Base-by-base conservation (phyloP, 1,139 yeast species). In the Debaryomyces nepalensis region DNA sequence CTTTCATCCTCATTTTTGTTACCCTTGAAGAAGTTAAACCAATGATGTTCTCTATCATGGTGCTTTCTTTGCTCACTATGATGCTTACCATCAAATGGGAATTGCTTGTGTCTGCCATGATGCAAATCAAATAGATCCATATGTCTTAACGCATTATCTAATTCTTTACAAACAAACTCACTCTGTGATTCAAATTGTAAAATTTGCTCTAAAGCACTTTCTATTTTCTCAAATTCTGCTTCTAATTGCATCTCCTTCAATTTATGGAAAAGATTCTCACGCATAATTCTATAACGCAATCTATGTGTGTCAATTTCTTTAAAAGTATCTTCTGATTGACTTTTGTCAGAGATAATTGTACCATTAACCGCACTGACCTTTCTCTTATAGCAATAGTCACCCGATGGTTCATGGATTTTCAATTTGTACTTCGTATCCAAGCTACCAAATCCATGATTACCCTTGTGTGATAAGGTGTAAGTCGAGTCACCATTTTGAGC, bases 381-480 rank as follows among this genome's bases (percentile, higher is more conserved):
- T 50, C 82, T 66, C 32, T 59, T 57, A 47, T 73, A 74, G 6
- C 49, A 45, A 20, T 60, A 53, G 2, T 54, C 45, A 7, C 64
- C 63, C 32, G 58, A 49, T 5, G 72, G 70, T 4, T 50, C 45
- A 9, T 50, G 51, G 12, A 68, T 58, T 3, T 60, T 59, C 47
- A 61, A 59, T 41, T 58, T 64, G 58, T 67, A 77, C 45, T 68
- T 68, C 12, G 81, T 67, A 2, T 50, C 52, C 33, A 64, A 55
- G 2, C 63, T 50, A 2, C 83, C 86, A 33, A 53, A 49, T 0
- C 86, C 87, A 51, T 70, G 66, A 51, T 81, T 81, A 1, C 84
- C 84, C 7, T 52, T 45, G 10, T 77, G 72, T 2, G 79, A 58
- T 3, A 79, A 42, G 2, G 69, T 61, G 49, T 65, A 81, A 4